Evolutionary conservation across 345 rosid genomes (phyloP).

Genomic region (Eucalyptus regnans): DNA sequence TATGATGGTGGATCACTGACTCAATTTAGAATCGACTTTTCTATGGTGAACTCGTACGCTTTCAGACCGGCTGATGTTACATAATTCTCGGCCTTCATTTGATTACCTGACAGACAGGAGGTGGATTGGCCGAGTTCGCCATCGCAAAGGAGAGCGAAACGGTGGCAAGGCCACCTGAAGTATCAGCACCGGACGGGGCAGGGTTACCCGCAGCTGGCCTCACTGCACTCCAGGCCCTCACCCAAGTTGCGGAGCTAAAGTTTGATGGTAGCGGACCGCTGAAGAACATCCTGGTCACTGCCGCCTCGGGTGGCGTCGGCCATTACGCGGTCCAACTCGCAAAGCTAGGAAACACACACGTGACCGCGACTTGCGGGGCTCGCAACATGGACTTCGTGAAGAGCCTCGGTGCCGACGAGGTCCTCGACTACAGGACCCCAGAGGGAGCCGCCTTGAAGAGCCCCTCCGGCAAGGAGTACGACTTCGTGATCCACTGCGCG

Average conservation of each 20-base stretch:
- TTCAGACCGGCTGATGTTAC: background rate
- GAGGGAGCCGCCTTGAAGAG: conserved; percentile 65
- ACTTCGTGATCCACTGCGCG: conserved; percentile 64
- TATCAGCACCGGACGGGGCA: conserved; percentile 61
- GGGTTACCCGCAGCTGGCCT: conserved; percentile 58
- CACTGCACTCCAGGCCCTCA: conserved; percentile 55
- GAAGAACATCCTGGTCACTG: conserved; percentile 53
- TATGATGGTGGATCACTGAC: background rate
- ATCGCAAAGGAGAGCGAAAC: conserved; percentile 49
- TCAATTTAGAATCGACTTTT: background rate
- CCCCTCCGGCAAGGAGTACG: conserved; percentile 65
- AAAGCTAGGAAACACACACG: conserved; percentile 61
- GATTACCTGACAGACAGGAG: conserved; percentile 18
- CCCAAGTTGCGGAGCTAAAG: conserved; percentile 44
- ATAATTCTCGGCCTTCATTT: background rate
- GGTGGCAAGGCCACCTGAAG: conserved; percentile 45
- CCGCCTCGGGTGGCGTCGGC: conserved; percentile 85
- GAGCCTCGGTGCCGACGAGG: conserved; percentile 76
- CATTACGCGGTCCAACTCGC: conserved; percentile 74
- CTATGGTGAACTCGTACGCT: background rate
- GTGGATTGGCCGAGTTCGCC: conserved; percentile 54
- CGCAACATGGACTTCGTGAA: conserved; percentile 57
- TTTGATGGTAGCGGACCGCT: conserved; percentile 46
- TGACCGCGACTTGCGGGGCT: conserved; percentile 80
- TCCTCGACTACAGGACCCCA: conserved; percentile 71